Evolutionary conservation across 345 rosid species (phyloP), one percentile per base, ranked within the genome.

Genomic region (Lepidium africanum): DNA sequence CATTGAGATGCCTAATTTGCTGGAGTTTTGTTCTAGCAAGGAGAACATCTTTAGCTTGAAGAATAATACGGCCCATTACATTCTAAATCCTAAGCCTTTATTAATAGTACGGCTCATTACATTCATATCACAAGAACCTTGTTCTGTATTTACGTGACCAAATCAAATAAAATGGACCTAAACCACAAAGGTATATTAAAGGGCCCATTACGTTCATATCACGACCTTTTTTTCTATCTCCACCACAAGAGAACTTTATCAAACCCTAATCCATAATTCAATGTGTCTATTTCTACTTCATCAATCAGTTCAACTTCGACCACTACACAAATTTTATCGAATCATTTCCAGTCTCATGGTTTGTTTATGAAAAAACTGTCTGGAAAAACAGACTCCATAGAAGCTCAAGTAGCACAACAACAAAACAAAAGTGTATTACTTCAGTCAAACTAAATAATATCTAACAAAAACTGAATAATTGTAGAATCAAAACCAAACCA

Each of bases 401-500:
- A 59, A 39, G 14, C 63, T 21, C 13, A 13, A 58, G 43, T 38
- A 7, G 2, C 19, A 17, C 19, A 40, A 40, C 48, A 40, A 59
- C 36, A 21, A 23, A 38, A 13, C 7, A 8, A 21, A 37, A 40
- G 64, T 23, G 63, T 59, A 59, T 59, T 23, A 59, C 63, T 23
- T 58, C 21, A n/a, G 25, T 13, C 48, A 40, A 59, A 59, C 63
- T 59, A 59, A 58, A 59, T 40, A 59, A 23, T 41, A 59, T 59
- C 36, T 59, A 59, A 59, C 50, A 59, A 25, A 59, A 59, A 41
- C 64, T 3, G 12, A 58, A 39, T 17, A 37, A 6, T 3, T 21
- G 63, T 5, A 13, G 48, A 59, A 41, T 59, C 64, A 59, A 59
- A 59, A 41, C 49, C 50, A 53, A 60, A 50, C 14, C 21, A 35